Percentiles rank a stretch among this genome's conserved stretches.
phyloP scores from a whole-genome alignment of 108 stramenopile genomes.

The Skeletonema costatum region DNA sequence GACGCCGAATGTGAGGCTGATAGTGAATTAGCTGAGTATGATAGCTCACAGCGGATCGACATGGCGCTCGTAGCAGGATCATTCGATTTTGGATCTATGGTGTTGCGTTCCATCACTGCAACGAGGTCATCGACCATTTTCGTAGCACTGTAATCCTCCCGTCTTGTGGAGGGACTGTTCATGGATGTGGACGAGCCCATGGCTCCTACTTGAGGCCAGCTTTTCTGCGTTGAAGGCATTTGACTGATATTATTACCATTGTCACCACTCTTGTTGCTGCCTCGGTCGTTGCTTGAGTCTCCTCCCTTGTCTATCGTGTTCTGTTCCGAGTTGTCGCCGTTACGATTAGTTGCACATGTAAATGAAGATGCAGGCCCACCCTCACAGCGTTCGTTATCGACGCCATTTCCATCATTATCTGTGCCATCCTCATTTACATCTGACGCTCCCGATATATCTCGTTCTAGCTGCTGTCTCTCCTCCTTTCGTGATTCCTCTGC shows the following conservation, averaged over 20 bases:
- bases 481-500: conserved; percentile 16
- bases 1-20: conserved; percentile 25
- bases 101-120: conserved; percentile 36
- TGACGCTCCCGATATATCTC: conserved; percentile 7
- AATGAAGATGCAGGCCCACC: not conserved
- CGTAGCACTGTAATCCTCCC: conserved; percentile 2
- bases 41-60: not conserved
- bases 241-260: not conserved
- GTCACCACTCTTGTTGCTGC: not conserved
- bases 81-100: not conserved
- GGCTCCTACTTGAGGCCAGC: conserved; percentile 25
- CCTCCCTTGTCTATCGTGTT: not conserved
- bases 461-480: conserved; percentile 10
- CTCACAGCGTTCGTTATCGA: not conserved
- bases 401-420: not conserved
- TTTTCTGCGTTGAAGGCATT: conserved; percentile 10
- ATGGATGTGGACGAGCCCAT: conserved; percentile 13
- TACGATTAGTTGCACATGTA: not conserved
- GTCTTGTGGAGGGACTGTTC: not conserved
- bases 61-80: conserved; percentile 16
- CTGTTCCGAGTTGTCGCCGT: not conserved
- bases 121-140: conserved; percentile 38
- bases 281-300: not conserved
- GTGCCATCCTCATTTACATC: not conserved
- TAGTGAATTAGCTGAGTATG: conserved; percentile 2